Evolutionary conservation across 768 basidiomycete species (phyloP).

Genomic region (Boletus pseudo-olivaceus): DNA sequence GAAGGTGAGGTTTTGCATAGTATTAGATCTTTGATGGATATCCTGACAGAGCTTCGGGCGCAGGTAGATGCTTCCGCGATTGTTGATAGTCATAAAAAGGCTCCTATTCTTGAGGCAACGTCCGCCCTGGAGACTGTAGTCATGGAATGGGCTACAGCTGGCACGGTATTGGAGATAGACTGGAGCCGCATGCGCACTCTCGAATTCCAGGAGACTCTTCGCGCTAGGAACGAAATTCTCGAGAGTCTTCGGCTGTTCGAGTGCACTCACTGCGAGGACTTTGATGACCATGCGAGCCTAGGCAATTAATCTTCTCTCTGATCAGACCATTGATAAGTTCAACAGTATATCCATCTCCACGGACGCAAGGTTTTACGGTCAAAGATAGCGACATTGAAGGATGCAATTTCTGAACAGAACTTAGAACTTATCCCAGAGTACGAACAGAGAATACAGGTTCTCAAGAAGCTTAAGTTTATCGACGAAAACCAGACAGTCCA

Average conservation of each 20-base stretch:
- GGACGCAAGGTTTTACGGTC: slow-evolving; percentile 68
- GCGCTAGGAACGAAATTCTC: slow-evolving; percentile 49
- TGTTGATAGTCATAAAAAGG: slow-evolving; percentile 60
- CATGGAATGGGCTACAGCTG: slow-evolving; percentile 51
- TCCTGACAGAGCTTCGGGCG: not conserved
- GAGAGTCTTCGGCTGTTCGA: slow-evolving; percentile 39
- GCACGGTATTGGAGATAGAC: slow-evolving; percentile 67
- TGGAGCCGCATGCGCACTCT: slow-evolving; percentile 82
- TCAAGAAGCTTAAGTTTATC: slow-evolving; percentile 90
- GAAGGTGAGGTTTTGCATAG: slow-evolving; percentile 70
- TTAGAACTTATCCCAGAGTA: slow-evolving; percentile 96
- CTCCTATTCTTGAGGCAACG: slow-evolving; percentile 56
- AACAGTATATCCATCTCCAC: slow-evolving; percentile 75
- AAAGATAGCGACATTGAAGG: slow-evolving; percentile 74
- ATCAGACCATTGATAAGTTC: slow-evolving; percentile 8
- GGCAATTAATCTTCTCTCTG: not conserved
- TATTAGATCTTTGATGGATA: not conserved
- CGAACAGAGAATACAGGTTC: slow-evolving; percentile 86
- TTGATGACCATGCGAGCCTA: slow-evolving; percentile 69
- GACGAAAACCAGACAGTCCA: slow-evolving; percentile 94
- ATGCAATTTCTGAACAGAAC: slow-evolving; percentile 93
- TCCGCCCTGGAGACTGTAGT: slow-evolving; percentile 47
- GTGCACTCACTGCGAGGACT: slow-evolving; percentile 63
- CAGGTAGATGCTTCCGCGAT: slow-evolving; percentile 73
- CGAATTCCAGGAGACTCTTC: slow-evolving; percentile 86